Evolutionary conservation across 2,329 filamentous ascomycete species (phyloP), one percentile per base, ranked within the genome.

Genomic region (Penicillium brasilianum): DNA sequence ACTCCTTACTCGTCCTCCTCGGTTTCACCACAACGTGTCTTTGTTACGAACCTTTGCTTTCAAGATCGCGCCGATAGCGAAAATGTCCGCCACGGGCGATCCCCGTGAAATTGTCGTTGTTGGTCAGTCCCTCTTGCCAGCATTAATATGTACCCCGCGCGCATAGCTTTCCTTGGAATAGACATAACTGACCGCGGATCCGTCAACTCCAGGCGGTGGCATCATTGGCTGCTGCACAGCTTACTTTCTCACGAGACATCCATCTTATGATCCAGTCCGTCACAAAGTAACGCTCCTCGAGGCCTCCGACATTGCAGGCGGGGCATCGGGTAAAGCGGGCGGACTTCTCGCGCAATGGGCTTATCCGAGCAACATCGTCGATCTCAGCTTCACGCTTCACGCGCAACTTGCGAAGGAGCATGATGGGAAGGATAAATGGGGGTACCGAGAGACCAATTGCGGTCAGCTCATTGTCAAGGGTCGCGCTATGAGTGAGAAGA

Each of bases 241-340:
- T 60, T 98, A 98, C 78, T 98, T 89, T 73, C 83, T 98, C 46
- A 95, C 93, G 2, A 88, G 91, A 65, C 93, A 98, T 75, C 88
- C 91, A 30, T 88, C 85, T 32, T 98, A 91, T 80, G 85, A 95
- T 74, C 87, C 88, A 44, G 78, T 85, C 22, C 85, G 86, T 56
- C 91, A 97, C 75, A 88, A 83, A 56, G 89, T 98, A 70, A 96
- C 91, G 1, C 83, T 99, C 32, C 84, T 98, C 57, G 95, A 99
- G 81, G 93, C 95, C 0, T 88, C 88, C 3, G 84, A 88, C 48
- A 89, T 98, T 66, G 95, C 95, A 7, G 87, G 92, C n/a, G 94
- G 91, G 25, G 94, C 95, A 39, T 97, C 93, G 9, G 95, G 95
- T 43, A 98, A 97, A 79, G 94, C 95, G 0, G 95, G 95, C 16